These are phyloP conservation scores for Ophiostoma australiae DNA, from an alignment of 2,329 filamentous ascomycete species.

Conservation along the genomic window DNA sequence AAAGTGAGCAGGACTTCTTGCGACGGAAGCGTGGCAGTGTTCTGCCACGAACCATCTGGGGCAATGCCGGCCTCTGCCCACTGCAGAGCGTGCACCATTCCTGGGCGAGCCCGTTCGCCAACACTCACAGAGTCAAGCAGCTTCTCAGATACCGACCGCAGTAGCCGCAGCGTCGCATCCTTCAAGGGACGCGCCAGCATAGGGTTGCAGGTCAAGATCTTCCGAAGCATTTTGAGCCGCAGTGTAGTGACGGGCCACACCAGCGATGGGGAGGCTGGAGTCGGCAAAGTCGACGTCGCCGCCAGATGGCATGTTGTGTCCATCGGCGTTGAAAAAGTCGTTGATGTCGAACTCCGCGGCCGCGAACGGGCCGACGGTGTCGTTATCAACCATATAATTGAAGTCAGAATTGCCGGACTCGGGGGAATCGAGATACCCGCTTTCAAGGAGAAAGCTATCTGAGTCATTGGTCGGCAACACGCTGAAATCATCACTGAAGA, in stretches of 20 bases:
- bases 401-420: constrained; percentile 60
- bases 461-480: constrained; percentile 62
- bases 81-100: constrained; percentile 28
- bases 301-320: constrained; percentile 35
- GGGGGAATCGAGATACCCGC: constrained; percentile 70
- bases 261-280: constrained; percentile 41
- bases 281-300: constrained; percentile 45
- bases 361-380: constrained; percentile 43
- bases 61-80: constrained; percentile 32
- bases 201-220: constrained; percentile 69
- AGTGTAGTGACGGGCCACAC: constrained; percentile 51
- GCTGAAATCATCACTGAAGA: constrained; percentile 66
- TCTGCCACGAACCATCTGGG: constrained; percentile 33
- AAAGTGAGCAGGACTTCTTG: constrained; percentile 47
- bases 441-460: constrained; percentile 73
- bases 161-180: constrained; percentile 69
- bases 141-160: constrained; percentile 62
- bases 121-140: constrained; percentile 41
- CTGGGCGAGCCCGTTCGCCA: constrained; percentile 36
- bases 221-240: constrained; percentile 57
- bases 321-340: constrained; percentile 53
- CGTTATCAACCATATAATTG: constrained; percentile 62
- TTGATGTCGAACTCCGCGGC: constrained; percentile 43
- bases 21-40: constrained; percentile 41
- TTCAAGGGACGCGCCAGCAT: constrained; percentile 65